phyloP scores from a whole-genome alignment of 148 eudicot species.

The Arctostaphylos glauca region DNA sequence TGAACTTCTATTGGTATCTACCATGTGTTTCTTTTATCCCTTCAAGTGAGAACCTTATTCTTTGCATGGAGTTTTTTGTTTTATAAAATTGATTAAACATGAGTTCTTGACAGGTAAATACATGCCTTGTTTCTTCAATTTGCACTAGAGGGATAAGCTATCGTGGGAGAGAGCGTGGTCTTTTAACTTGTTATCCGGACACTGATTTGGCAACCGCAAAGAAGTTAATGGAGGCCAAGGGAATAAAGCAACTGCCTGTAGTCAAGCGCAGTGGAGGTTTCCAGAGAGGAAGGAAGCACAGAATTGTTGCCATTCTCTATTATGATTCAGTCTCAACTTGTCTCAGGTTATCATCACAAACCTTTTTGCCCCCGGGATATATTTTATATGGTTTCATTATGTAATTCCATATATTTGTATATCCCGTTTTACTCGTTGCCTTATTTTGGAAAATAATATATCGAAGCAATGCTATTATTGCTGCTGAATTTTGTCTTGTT shows the following conservation, averaged over 20 bases:
- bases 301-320: constrained; percentile 63
- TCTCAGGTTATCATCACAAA: constrained; percentile 51
- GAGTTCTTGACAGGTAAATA: constrained; percentile 46
- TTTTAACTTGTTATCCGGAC: constrained; percentile 89
- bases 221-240: constrained; percentile 96
- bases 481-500: neutral
- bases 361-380: neutral
- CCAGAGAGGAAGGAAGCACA: constrained; percentile 62
- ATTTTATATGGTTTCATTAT: neutral
- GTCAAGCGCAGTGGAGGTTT: constrained; percentile 64
- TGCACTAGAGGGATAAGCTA: constrained; percentile 78
- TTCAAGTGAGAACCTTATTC: neutral
- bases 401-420: neutral
- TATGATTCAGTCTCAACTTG: constrained; percentile 55
- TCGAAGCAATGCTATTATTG: neutral
- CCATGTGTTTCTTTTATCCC: neutral
- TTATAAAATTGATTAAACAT: neutral
- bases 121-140: constrained; percentile 56
- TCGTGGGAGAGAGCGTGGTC: constrained; percentile 71
- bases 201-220: constrained; percentile 77
- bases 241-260: constrained; percentile 86
- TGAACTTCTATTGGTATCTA: neutral
- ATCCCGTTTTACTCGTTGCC: neutral
- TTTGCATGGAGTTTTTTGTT: neutral
- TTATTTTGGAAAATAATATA: neutral